phyloP scores from a whole-genome alignment of 2,329 filamentous ascomycete genomes.

The Sphaerostilbella broomeana region DNA sequence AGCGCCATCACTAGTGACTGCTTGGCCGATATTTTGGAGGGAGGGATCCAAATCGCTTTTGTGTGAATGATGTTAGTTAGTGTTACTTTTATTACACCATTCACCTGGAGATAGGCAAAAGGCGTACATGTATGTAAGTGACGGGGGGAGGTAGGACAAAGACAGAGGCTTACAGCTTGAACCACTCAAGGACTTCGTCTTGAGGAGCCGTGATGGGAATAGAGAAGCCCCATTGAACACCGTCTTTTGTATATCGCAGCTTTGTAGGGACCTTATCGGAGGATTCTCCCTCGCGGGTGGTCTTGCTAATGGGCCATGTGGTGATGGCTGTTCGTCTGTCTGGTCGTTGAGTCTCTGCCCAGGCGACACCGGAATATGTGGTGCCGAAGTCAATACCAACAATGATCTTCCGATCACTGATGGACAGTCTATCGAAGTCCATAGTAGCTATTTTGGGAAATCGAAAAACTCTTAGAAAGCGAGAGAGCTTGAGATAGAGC shows the following conservation, averaged over 20 bases:
- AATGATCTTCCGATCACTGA: slow-evolving; percentile 36
- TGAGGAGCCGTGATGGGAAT: slow-evolving; percentile 34
- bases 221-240: slow-evolving; percentile 40
- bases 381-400: slow-evolving; percentile 49
- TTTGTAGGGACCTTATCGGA: slow-evolving; percentile 42
- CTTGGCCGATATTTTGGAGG: slow-evolving; percentile 27
- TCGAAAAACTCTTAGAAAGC: no score
- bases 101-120: no score
- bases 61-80: neutral
- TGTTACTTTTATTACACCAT: no score
- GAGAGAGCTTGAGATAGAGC: neutral
- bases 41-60: slow-evolving; percentile 32
- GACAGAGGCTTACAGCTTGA: slow-evolving; percentile 38
- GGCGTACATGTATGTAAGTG: neutral
- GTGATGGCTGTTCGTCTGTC: slow-evolving; percentile 32
- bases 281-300: slow-evolving; percentile 28
- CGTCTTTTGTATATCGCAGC: slow-evolving; percentile 31
- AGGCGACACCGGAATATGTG: slow-evolving; percentile 46
- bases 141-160: neutral
- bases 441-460: slow-evolving; percentile 18
- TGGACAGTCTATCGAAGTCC: slow-evolving; percentile 31
- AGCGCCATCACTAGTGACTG: slow-evolving; percentile 20
- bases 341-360: slow-evolving; percentile 36
- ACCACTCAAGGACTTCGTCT: slow-evolving; percentile 38
- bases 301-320: slow-evolving; percentile 36